A percentile compares a stretch with the other conserved stretches of the same genome.
These are phyloP conservation scores for Thozetella sp. DNA, from an alignment of 495 filamentous ascomycete genomes.

Conservation along the genomic window DNA sequence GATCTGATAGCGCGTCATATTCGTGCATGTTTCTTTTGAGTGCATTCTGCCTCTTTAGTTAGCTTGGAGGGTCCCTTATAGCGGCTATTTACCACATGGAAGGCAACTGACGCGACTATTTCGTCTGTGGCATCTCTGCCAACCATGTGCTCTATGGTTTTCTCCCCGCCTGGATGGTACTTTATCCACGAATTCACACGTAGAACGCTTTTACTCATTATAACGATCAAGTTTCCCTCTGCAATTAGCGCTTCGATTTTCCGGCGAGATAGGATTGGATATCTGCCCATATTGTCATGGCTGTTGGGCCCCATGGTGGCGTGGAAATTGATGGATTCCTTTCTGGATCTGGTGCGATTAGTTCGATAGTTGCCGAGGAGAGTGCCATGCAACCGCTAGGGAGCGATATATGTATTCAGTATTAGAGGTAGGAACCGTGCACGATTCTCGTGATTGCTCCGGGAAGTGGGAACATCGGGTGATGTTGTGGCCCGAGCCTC, in stretches of 20 bases:
- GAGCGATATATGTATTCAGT: too few relatives aligned
- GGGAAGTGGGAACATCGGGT: too few relatives aligned
- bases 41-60: conserved; percentile 64
- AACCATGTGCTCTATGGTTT: conserved; percentile 92
- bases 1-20: conserved; percentile 83
- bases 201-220: conserved; percentile 77
- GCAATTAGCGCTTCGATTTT: conserved; percentile 88
- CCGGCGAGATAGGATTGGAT: conserved; percentile 61
- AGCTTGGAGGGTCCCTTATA: neutral
- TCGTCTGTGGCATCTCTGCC: conserved; percentile 98
- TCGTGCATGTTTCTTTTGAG: conserved; percentile 71
- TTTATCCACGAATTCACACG: conserved; percentile 85
- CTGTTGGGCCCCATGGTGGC: too few relatives aligned
- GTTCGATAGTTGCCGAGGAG: too few relatives aligned
- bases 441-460: too few relatives aligned
- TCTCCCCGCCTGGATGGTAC: conserved; percentile 92
- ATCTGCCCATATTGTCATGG: conserved; percentile 27
- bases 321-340: too few relatives aligned
- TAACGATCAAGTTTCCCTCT: conserved; percentile 76
- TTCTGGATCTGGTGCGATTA: too few relatives aligned
- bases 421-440: too few relatives aligned
- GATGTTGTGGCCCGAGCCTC: too few relatives aligned
- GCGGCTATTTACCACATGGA: neutral
- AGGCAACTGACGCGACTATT: conserved; percentile 72
- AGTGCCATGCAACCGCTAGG: too few relatives aligned